phyloP scores from a whole-genome alignment of 768 basidiomycete species.

The Trametes maxima region DNA sequence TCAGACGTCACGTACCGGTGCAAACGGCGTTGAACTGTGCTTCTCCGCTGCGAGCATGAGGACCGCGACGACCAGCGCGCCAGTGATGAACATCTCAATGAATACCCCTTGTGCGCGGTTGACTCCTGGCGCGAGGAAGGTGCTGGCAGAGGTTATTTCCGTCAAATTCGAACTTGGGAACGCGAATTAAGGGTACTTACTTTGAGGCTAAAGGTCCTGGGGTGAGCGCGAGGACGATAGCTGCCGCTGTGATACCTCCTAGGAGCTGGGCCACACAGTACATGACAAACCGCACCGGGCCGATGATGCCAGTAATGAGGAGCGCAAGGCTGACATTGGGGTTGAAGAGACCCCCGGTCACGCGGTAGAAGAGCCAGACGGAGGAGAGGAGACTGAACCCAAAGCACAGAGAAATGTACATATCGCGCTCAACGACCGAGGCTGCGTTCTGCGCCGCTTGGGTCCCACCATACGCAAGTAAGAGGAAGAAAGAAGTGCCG shows the following conservation, averaged over 20 bases:
- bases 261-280: constrained; percentile 63
- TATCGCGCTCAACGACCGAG: constrained; percentile 40
- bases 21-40: constrained; percentile 64
- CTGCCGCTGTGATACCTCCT: constrained; percentile 63
- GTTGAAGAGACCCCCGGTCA: constrained; percentile 68
- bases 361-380: constrained; percentile 68
- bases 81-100: constrained; percentile 73
- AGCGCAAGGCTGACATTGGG: constrained; percentile 64
- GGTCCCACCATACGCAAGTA: constrained; percentile 66
- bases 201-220: constrained; percentile 57
- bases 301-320: constrained; percentile 55
- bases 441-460: constrained; percentile 44
- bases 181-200: constrained; percentile 37
- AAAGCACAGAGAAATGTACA: constrained; percentile 63
- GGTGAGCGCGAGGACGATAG: constrained; percentile 54
- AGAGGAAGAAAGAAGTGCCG: constrained; percentile 62
- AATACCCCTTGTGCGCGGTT: constrained; percentile 63
- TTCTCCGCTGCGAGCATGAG: constrained; percentile 77
- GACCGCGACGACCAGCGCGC: constrained; percentile 60
- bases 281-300: constrained; percentile 57
- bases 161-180: not conserved
- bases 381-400: constrained; percentile 63
- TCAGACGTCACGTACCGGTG: constrained; percentile 48
- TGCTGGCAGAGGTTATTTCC: constrained; percentile 40
- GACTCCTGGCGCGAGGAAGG: constrained; percentile 46